phyloP scores from a whole-genome alignment of 768 basidiomycete species.

The Agaricus blazei region DNA sequence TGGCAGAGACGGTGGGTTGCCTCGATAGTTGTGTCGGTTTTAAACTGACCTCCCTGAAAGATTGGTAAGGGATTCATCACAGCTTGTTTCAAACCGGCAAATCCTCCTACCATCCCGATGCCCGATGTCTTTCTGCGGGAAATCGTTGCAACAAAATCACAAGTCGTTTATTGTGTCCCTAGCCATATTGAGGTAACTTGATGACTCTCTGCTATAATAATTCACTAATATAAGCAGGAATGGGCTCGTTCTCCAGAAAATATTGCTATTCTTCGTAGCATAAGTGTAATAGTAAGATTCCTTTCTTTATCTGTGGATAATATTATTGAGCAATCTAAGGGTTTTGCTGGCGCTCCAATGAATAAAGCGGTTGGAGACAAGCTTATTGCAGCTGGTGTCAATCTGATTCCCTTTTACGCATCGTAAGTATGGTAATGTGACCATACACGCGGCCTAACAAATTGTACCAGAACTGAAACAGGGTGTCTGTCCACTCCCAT shows the following conservation, averaged over 20 bases:
- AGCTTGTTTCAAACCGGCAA: slow-evolving; percentile 18
- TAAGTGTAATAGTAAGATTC: slow-evolving; percentile 14
- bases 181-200: slow-evolving; percentile 17
- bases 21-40: neutral
- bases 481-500: neutral
- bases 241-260: slow-evolving; percentile 15
- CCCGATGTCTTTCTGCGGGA: slow-evolving; percentile 9
- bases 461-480: neutral
- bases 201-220: neutral
- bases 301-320: neutral
- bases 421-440: slow-evolving; percentile 18
- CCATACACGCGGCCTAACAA: neutral
- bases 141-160: slow-evolving; percentile 2
- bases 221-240: slow-evolving; percentile 11
- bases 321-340: slow-evolving; percentile 4
- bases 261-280: slow-evolving; percentile 10
- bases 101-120: slow-evolving; percentile 1
- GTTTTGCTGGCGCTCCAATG: slow-evolving; percentile 19
- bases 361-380: slow-evolving; percentile 19
- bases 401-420: slow-evolving; percentile 27
- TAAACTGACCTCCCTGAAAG: neutral
- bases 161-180: slow-evolving; percentile 12
- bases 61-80: slow-evolving; percentile 11
- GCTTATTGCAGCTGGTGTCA: slow-evolving; percentile 14
- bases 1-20: slow-evolving; percentile 11